Evolutionary conservation across 2,329 filamentous ascomycete genomes (phyloP).

Genomic region (Xylariales sp.): DNA sequence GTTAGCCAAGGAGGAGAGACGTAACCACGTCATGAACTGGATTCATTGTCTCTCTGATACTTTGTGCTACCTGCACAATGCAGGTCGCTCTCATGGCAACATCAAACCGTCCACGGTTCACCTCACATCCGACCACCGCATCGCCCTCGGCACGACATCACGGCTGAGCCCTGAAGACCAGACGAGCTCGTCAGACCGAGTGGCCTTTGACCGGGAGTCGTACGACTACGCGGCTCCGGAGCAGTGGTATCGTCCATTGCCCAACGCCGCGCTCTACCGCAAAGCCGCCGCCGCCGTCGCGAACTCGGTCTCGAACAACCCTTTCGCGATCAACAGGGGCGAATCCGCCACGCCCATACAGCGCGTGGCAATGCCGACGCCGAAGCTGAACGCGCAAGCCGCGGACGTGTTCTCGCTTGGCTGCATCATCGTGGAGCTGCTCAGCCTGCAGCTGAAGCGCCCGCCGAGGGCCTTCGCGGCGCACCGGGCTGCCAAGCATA

Average conservation of each 20-base stretch:
- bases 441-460: constrained; percentile 66
- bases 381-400: constrained; percentile 47
- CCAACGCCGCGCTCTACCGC: constrained; percentile 22
- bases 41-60: constrained; percentile 69
- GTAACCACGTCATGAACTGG: constrained; percentile 65
- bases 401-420: constrained; percentile 71
- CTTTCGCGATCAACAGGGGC: constrained; percentile 32
- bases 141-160: constrained; percentile 63
- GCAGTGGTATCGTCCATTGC: constrained; percentile 44
- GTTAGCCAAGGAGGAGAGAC: constrained; percentile 54
- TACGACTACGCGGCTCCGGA: constrained; percentile 75
- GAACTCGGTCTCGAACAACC: constrained; percentile 25
- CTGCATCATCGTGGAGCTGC: constrained; percentile 67
- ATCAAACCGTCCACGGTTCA: constrained; percentile 70
- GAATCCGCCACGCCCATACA: constrained; percentile 23
- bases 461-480: constrained; percentile 61
- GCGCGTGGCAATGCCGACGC: constrained; percentile 32
- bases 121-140: constrained; percentile 59
- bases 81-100: constrained; percentile 59
- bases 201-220: constrained; percentile 59
- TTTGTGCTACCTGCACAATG: constrained; percentile 61
- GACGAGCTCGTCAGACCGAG: constrained; percentile 36
- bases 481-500: constrained; percentile 63
- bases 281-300: constrained; percentile 25
- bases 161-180: constrained; percentile 39